Conservation (phyloP, 1,284 basidiomycete species). For the Sporisorium sorghi region DNA sequence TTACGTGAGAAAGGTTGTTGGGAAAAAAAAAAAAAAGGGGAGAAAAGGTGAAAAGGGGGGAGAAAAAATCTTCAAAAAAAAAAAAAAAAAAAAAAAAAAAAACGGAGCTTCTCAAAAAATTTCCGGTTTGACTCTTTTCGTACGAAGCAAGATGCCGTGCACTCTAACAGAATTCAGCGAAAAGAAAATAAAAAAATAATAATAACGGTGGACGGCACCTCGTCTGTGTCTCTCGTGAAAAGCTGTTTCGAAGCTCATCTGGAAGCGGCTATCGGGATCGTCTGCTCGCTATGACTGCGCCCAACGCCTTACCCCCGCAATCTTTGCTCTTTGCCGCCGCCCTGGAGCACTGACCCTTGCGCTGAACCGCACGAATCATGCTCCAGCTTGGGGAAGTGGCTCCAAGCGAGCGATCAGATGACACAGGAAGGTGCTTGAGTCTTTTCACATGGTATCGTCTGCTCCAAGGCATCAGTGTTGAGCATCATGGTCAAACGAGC, state of each 20-base stretch:
- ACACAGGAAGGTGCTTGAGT: neutral
- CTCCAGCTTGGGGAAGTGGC: neutral
- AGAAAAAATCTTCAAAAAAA: constrained; percentile 20
- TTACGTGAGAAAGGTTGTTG: neutral
- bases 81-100: too few species aligned
- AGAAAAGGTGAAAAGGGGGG: neutral
- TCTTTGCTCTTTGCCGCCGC: neutral
- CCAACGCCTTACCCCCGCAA: constrained; percentile 27
- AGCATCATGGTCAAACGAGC: neutral
- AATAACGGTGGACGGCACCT: too few species aligned
- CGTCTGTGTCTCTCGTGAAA: constrained; percentile 16
- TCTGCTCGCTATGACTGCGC: constrained; percentile 27
- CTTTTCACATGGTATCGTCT: constrained; percentile 1
- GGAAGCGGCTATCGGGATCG: constrained; percentile 28
- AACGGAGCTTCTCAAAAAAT: constrained; percentile 11
- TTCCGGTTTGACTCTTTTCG: neutral
- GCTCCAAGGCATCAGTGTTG: neutral
- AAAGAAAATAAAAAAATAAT: too few species aligned
- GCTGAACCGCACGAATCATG: neutral
- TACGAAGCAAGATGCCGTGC: too few species aligned
- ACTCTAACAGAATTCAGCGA: too few species aligned
- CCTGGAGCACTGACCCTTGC: neutral
- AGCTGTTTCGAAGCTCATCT: constrained; percentile 14
- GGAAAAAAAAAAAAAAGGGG: neutral
- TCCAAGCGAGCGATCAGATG: neutral